Conservation (phyloP, 345 rosid genomes). For the Euclidium syriacum region DNA sequence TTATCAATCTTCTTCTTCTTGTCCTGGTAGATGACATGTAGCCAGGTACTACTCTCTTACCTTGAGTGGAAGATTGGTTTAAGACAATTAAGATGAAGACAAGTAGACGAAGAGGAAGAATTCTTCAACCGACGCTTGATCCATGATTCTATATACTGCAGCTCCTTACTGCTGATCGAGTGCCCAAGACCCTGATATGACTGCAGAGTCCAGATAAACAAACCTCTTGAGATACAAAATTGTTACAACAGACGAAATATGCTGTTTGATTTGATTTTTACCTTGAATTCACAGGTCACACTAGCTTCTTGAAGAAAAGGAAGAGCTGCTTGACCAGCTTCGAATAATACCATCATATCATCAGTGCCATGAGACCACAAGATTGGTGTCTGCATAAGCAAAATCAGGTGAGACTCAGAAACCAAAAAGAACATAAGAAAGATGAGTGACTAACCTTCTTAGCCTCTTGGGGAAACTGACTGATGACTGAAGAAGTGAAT, state of each 20-base stretch:
- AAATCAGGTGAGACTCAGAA: not conserved
- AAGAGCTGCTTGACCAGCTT: slow-evolving; percentile 82
- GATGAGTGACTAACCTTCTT: slow-evolving; percentile 42
- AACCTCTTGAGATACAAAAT: no score
- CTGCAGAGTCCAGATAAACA: slow-evolving; percentile 45
- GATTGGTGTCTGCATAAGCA: slow-evolving; percentile 59
- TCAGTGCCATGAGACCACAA: slow-evolving; percentile 76
- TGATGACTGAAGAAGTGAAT: slow-evolving; percentile 47
- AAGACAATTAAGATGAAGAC: not conserved
- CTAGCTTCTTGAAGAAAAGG: slow-evolving; percentile 68
- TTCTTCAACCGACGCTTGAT: slow-evolving; percentile 49
- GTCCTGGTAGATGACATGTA: not conserved
- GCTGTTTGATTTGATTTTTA: slow-evolving; percentile 19
- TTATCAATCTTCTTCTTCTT: not conserved
- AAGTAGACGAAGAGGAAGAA: slow-evolving; percentile 37
- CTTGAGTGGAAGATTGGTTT: not conserved
- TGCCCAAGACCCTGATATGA: slow-evolving; percentile 67
- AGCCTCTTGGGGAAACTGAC: slow-evolving; percentile 49
- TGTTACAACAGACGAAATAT: no score
- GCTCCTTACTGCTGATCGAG: slow-evolving; percentile 51
- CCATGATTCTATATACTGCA: slow-evolving; percentile 57
- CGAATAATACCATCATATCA: slow-evolving; percentile 59
- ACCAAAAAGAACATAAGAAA: not conserved
- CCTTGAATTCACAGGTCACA: slow-evolving; percentile 78
- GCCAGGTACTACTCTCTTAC: not conserved